Evolutionary conservation across 495 filamentous ascomycete genomes (phyloP), one percentile per base, ranked within the genome.

Genomic region (Hypomontagnella submonticulosa): DNA sequence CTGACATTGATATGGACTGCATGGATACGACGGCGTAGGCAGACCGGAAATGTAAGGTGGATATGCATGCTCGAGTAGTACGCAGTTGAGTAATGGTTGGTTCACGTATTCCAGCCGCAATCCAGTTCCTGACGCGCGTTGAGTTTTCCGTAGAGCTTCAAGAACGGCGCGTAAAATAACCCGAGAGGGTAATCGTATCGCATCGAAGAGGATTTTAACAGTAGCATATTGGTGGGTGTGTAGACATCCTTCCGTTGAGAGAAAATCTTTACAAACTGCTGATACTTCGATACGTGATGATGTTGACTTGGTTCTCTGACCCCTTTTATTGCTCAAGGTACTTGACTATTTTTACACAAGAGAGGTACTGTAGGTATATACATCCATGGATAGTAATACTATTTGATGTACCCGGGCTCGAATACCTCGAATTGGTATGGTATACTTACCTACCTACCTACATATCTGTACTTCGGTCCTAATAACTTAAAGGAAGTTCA

Each of bases 31-130:
- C 66, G 48, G 61, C 55, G 33, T 40, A 66, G 52, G 42, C 61
- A 66, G 53, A 37, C 66, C 61, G 36, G 51, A 70, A 61, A 60
- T 27, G 66, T 70, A 61, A 66, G 66, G 57, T 70, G 47, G 40
- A 61, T 61, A 63, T 64, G 38, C 44, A 51, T 55, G 40, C 43
- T 42, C 37, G 11, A 15, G 16, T 6, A 33, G 46, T 36, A 37
- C 11, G 15, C 11, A 15, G 27, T 43, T n/a, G 49, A 34, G 48
- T 55, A 44, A 41, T 56, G 57, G 52, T 51, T 69, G 38, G 54
- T 34, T 43, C 32, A 43, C 47, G 51, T 9, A 37, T 62, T 43
- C 61, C 47, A 66, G 38, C 42, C 56, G 62, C 50, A 66, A 56
- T 27, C 62, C 34, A 60, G 32, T 50, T 63, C 55, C 54, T 51